These are phyloP conservation scores for Kwoniella sp. DNA, from an alignment of 768 basidiomycete genomes.

Conservation along the genomic window DNA sequence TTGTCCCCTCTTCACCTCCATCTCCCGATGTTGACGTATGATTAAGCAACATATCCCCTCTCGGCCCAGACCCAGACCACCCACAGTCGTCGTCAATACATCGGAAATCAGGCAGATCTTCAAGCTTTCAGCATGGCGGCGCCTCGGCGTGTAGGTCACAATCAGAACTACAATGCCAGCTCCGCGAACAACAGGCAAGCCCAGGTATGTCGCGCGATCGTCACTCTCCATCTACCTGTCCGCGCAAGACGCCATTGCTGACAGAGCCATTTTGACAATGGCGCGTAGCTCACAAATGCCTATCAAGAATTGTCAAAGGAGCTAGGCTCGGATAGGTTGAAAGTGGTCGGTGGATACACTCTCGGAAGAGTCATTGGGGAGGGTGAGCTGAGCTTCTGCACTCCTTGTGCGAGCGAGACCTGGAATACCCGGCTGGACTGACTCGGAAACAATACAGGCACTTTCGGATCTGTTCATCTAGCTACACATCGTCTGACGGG, in stretches of 20 bases:
- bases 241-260: too few relatives aligned
- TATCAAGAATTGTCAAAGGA: conserved; percentile 98
- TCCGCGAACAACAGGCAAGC: conserved; percentile 32
- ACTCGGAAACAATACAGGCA: conserved; percentile 61
- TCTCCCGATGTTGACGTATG: neutral
- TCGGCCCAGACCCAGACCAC: too few relatives aligned
- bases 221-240: too few relatives aligned
- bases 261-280: neutral
- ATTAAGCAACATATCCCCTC: too few relatives aligned
- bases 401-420: too few relatives aligned
- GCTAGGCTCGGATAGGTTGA: conserved; percentile 83
- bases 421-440: too few relatives aligned
- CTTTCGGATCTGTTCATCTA: conserved; percentile 92
- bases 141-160: conserved; percentile 25
- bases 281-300: conserved; percentile 78
- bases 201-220: conserved; percentile 21
- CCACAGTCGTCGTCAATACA: too few relatives aligned
- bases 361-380: conserved; percentile 92
- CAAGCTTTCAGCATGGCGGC: conserved; percentile 13
- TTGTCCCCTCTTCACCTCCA: neutral
- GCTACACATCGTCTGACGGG: conserved; percentile 91
- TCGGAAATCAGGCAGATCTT: neutral
- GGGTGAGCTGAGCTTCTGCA: conserved; percentile 65
- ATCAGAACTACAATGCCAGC: conserved; percentile 8
- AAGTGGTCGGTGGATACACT: conserved; percentile 92